Evolutionary conservation across 495 filamentous ascomycete species (phyloP).

Genomic region (Usnea hakonensis): DNA sequence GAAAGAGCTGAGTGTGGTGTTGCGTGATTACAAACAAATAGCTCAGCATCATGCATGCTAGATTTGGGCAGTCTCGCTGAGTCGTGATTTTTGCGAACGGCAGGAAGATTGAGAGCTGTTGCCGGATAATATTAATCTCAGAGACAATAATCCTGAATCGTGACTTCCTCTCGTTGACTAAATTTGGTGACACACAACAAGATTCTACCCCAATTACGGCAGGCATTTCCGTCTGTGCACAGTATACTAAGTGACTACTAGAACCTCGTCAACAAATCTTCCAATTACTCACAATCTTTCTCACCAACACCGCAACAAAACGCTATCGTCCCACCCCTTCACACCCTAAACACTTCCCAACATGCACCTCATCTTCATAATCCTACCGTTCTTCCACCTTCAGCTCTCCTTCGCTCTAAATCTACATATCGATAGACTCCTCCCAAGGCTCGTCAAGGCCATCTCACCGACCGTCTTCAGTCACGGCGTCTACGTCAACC

Average conservation of each 20-base stretch:
- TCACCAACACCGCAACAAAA: background rate
- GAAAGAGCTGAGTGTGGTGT: background rate
- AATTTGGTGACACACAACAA: background rate
- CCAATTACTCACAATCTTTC: background rate
- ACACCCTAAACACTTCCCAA: background rate
- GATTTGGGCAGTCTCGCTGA: background rate
- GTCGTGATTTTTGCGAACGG: background rate
- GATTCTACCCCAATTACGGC: background rate
- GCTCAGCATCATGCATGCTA: background rate
- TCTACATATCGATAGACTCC: background rate
- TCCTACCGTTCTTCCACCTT: background rate
- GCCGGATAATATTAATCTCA: too few species aligned
- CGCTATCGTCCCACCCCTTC: background rate
- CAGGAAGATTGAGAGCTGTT: background rate
- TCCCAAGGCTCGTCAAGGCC: background rate
- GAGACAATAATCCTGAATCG: background rate
- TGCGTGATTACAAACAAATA: too few species aligned
- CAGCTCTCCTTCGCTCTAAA: background rate
- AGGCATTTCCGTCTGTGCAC: background rate
- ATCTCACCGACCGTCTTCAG: background rate
- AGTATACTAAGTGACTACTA: background rate
- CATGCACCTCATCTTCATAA: background rate
- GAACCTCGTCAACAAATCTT: background rate
- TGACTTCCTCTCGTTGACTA: background rate
- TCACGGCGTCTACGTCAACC: constrained; percentile 1